Percentiles rank a stretch among this genome's conserved stretches.
Evolutionary conservation across 306 rosid genomes (phyloP).

Genomic region (Medicago truncatula): MtrunA17r5.0-ANR NC_053045.1:2785001-2785500

Average conservation of each 20-base stretch:
- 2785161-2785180: background rate
- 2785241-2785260: background rate
- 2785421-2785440: slow-evolving; percentile 14
- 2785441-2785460: background rate
- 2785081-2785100: no score
- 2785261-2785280: no score
- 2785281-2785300: no score
- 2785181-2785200: background rate
- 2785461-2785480: background rate
- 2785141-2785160: background rate
- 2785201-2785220: slow-evolving; percentile 2
- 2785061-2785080: no score
- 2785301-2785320: no score
- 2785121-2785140: background rate
- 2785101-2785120: no score
- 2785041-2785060: no score
- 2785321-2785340: background rate
- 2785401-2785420: slow-evolving; percentile 21
- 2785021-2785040: no score
- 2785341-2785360: slow-evolving; percentile 13
- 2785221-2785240: background rate
- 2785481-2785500: slow-evolving; percentile 13
- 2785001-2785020: no score
- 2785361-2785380: slow-evolving; percentile 15
- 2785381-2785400: slow-evolving; percentile 14